Conservation (phyloP, 495 filamentous ascomycete species). For the Neurospora sp. region DNA sequence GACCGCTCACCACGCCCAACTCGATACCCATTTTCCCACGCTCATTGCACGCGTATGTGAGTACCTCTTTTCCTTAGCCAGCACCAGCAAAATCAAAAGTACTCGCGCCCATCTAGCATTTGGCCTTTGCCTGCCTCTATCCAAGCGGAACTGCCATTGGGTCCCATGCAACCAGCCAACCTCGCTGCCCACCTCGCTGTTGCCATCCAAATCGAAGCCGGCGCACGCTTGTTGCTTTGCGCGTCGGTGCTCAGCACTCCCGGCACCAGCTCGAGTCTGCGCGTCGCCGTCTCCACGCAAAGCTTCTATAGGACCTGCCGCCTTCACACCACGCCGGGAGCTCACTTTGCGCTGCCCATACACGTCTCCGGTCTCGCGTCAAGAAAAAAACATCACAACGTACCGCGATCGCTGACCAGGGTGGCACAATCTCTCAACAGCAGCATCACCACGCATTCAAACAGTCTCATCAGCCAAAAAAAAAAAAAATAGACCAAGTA, state of each 20-base stretch:
- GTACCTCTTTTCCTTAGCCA: slow-evolving; percentile 16
- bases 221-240: not conserved
- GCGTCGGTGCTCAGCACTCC: not conserved
- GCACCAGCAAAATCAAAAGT: slow-evolving; percentile 13
- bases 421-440: not conserved
- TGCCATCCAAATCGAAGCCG: not conserved
- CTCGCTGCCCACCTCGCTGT: not conserved
- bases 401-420: slow-evolving; percentile 10
- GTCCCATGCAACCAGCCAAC: not conserved
- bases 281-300: slow-evolving; percentile 3
- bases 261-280: not conserved
- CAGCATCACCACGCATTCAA: not conserved
- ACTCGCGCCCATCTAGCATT: slow-evolving; percentile 2
- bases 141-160: slow-evolving; percentile 2
- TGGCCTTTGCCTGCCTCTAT: slow-evolving; percentile 3
- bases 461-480: not conserved
- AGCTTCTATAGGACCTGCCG: not conserved
- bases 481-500: not conserved
- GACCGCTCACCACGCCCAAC: slow-evolving; percentile 18
- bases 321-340: not conserved
- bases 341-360: slow-evolving; percentile 7
- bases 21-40: slow-evolving; percentile 16
- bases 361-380: slow-evolving; percentile 4
- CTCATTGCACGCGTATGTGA: slow-evolving; percentile 9
- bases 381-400: not conserved